phyloP scores from a whole-genome alignment of 139 green algal species.

The Closterium sp. region DNA sequence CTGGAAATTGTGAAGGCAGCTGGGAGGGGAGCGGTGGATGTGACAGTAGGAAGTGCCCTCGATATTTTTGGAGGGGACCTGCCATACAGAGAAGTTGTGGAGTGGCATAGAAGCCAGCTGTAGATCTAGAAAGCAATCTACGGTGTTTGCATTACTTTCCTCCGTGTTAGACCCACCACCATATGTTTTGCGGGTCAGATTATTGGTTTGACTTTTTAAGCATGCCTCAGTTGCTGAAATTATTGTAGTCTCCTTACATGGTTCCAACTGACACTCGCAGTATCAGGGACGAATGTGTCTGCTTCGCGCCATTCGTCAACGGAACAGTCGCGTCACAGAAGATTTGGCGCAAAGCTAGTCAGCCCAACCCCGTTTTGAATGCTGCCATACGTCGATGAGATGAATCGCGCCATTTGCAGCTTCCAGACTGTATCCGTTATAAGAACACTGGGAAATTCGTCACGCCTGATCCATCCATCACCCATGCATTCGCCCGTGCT shows the following conservation, averaged over 20 bases:
- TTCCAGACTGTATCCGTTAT: neutral
- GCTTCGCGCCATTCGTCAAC: neutral
- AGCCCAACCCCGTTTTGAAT: neutral
- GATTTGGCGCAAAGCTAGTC: neutral
- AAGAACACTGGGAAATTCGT: neutral
- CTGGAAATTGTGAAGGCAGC: conserved; percentile 50
- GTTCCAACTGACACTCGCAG: too few species aligned
- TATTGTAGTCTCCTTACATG: too few species aligned
- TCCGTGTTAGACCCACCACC: too few species aligned
- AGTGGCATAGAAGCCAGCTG: conserved; percentile 76
- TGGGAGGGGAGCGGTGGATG: conserved; percentile 76
- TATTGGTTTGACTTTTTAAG: too few species aligned
- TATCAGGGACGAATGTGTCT: too few species aligned
- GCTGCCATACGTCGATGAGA: neutral
- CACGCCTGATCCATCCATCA: too few species aligned
- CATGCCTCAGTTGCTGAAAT: too few species aligned
- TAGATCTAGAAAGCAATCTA: neutral
- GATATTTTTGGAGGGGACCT: conserved; percentile 96
- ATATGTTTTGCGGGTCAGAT: too few species aligned
- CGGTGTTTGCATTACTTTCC: neutral
- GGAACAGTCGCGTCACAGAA: neutral
- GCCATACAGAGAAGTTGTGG: conserved; percentile 82
- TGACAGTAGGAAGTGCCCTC: conserved; percentile 93
- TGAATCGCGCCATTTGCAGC: neutral
- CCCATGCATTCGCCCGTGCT: too few species aligned